phyloP scores from a whole-genome alignment of 441 rosid species.

The Eruca vesicaria region DNA sequence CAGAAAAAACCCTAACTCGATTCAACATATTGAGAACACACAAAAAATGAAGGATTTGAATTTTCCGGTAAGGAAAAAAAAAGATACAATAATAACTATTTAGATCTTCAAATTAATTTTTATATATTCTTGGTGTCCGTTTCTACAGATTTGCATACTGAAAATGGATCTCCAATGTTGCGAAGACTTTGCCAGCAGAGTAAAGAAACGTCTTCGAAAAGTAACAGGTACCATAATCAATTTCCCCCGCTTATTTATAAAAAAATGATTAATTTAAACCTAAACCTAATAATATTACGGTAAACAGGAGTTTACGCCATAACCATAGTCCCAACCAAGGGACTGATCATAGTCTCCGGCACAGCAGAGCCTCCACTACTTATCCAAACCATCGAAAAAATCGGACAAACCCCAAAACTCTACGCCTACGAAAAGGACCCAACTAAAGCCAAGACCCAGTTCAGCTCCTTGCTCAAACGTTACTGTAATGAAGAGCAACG shows the following conservation, averaged over 20 bases:
- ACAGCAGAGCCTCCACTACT: slow-evolving; percentile 4
- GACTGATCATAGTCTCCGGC: slow-evolving; percentile 22
- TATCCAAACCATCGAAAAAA: slow-evolving; percentile 2
- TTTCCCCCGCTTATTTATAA: not conserved
- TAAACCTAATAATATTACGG: not conserved
- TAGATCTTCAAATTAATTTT: not conserved
- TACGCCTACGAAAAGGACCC: slow-evolving; percentile 31
- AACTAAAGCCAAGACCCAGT: slow-evolving; percentile 5
- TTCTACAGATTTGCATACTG: slow-evolving; percentile 19
- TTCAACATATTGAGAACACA: not conserved
- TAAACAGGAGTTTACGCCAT: slow-evolving; percentile 24
- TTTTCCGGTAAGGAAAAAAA: not conserved
- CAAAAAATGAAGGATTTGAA: slow-evolving; percentile 19
- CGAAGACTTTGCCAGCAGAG: not conserved
- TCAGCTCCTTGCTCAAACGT: slow-evolving; percentile 14
- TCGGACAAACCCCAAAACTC: slow-evolving; percentile 14
- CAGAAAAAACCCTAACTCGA: not conserved
- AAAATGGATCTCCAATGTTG: slow-evolving; percentile 12
- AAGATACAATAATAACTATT: not conserved
- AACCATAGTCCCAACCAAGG: slow-evolving; percentile 13
- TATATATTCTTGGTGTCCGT: not conserved
- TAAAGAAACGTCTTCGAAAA: slow-evolving; percentile 17
- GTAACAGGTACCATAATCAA: not conserved
- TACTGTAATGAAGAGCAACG: not conserved
- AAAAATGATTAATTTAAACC: not conserved